phyloP scores from a whole-genome alignment of 805 yeast species.

The Komagataella mondaviorum region DNA sequence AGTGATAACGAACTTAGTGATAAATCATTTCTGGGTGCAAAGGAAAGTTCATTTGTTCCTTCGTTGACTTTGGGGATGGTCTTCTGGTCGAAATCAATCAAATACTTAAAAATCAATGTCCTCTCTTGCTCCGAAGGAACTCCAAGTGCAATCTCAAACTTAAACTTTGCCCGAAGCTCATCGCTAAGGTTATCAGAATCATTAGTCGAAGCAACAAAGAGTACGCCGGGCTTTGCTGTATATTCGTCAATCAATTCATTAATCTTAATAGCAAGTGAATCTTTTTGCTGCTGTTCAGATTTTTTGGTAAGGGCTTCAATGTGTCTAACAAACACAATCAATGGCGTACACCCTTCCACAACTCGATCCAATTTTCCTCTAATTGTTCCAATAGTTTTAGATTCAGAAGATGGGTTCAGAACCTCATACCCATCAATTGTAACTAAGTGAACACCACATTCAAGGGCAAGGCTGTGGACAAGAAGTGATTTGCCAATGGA shows the following conservation, averaged over 20 bases:
- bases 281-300: constrained; percentile 41
- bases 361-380: constrained; percentile 65
- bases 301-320: constrained; percentile 63
- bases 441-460: constrained; percentile 51
- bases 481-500: constrained; percentile 71
- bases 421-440: constrained; percentile 61
- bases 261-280: constrained; percentile 38
- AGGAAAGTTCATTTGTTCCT: neutral
- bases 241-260: constrained; percentile 44
- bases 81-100: constrained; percentile 14
- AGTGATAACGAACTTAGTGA: constrained; percentile 46
- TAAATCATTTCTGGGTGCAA: constrained; percentile 26
- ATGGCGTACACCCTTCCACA: constrained; percentile 26
- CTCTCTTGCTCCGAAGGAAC: constrained; percentile 80
- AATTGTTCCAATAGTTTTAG: constrained; percentile 67
- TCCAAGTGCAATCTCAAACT: constrained; percentile 61
- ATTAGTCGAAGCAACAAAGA: constrained; percentile 54
- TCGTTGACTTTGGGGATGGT: neutral
- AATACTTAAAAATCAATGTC: constrained; percentile 39
- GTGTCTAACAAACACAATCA: constrained; percentile 54
- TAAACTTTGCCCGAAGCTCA: constrained; percentile 49
- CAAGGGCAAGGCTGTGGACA: constrained; percentile 37
- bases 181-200: constrained; percentile 61
- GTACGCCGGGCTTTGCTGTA: constrained; percentile 24
- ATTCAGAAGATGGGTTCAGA: constrained; percentile 55